phyloP scores from a whole-genome alignment of 2,329 filamentous ascomycete genomes.

The Penicillium polonicum region DNA sequence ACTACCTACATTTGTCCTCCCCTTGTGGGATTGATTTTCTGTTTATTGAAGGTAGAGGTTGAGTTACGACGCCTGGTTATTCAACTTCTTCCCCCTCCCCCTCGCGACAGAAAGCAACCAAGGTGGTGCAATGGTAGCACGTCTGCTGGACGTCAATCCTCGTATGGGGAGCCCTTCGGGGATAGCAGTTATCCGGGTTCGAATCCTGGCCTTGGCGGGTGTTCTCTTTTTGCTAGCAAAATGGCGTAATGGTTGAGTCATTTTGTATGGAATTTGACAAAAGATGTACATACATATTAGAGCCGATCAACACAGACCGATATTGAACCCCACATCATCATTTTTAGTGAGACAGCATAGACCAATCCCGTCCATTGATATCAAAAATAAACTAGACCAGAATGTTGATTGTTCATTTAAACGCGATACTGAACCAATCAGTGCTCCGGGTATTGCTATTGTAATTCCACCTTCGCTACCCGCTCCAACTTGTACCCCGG shows the following conservation, averaged over 20 bases:
- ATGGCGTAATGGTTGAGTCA: not conserved
- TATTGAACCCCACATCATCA: not conserved
- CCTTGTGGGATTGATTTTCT: not conserved
- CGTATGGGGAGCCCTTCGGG: no score
- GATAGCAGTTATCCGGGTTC: not conserved
- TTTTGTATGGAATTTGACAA: no score
- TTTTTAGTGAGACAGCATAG: not conserved
- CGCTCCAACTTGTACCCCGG: no score
- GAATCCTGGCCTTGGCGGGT: not conserved
- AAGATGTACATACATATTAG: not conserved
- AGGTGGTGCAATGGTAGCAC: no score
- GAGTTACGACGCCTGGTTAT: not conserved
- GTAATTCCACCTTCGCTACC: no score
- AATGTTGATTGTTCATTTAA: no score
- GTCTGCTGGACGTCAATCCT: no score
- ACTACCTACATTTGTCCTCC: not conserved
- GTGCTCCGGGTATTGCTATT: no score
- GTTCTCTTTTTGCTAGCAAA: not conserved
- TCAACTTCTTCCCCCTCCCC: no score
- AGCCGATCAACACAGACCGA: not conserved
- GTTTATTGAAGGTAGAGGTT: not conserved
- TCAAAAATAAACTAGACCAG: not conserved
- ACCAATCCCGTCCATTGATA: not conserved
- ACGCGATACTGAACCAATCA: no score
- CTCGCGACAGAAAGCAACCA: no score